Percentiles rank a stretch among this genome's conserved stretches.
phyloP scores from a whole-genome alignment of 163 green algal species.

The Chloromonas sp. region DNA sequence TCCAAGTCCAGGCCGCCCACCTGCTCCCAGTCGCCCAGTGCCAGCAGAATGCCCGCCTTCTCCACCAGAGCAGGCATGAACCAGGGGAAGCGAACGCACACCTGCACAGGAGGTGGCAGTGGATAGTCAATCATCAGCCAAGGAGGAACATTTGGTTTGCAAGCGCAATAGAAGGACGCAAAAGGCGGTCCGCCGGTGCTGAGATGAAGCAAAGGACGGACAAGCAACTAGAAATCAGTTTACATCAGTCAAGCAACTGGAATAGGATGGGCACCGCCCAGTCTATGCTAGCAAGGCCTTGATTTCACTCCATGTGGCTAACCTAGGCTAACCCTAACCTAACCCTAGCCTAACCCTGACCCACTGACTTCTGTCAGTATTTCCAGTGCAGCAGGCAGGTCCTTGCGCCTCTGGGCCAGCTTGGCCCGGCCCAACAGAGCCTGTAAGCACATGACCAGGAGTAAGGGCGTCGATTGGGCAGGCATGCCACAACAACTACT shows the following conservation, averaged over 20 bases:
- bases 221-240: no score
- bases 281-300: not conserved
- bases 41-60: constrained; percentile 36
- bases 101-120: not conserved
- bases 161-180: not conserved
- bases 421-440: constrained; percentile 52
- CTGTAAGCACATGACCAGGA: constrained; percentile 18
- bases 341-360: not conserved
- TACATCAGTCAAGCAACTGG: no score
- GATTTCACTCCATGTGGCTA: not conserved
- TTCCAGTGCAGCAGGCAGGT: constrained; percentile 17
- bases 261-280: no score
- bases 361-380: constrained; percentile 26
- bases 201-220: not conserved
- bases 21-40: constrained; percentile 57
- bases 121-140: not conserved
- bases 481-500: not conserved
- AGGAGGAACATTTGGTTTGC: not conserved
- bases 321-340: not conserved
- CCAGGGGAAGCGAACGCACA: constrained; percentile 42
- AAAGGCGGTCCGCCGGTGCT: no score
- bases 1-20: constrained; percentile 2
- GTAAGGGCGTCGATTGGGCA: not conserved
- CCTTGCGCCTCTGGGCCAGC: constrained; percentile 33
- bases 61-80: constrained; percentile 59